phyloP scores from a whole-genome alignment of 352 stramenopile species.

The Pythium utonaiense region DNA sequence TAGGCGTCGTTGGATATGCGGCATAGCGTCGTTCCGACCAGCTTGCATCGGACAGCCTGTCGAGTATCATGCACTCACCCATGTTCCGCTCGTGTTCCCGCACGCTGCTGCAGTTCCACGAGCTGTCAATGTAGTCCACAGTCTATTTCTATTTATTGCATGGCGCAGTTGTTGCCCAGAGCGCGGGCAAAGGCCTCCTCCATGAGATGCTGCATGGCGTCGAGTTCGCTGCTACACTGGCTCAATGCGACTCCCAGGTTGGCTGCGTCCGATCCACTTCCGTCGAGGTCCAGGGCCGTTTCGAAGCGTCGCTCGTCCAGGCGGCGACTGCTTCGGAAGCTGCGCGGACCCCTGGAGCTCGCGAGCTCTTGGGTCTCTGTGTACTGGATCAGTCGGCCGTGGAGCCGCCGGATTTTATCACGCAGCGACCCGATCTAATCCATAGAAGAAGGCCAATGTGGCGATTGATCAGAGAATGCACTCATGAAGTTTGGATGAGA shows the following conservation, averaged over 20 bases:
- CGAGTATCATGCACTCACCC: background rate
- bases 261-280: background rate
- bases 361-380: constrained; percentile 11
- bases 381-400: constrained; percentile 14
- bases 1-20: too few relatives aligned
- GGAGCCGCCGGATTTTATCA: constrained; percentile 13
- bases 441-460: background rate
- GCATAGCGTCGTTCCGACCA: too few relatives aligned
- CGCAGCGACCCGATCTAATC: constrained; percentile 10
- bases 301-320: background rate
- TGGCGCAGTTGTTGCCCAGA: constrained; percentile 26
- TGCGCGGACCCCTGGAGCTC: background rate
- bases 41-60: too few relatives aligned
- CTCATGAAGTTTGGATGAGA: too few relatives aligned
- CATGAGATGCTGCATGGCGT: constrained; percentile 25
- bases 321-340: background rate
- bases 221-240: constrained; percentile 14
- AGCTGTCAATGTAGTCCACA: too few relatives aligned
- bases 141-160: constrained; percentile 18
- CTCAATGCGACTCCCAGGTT: constrained; percentile 7
- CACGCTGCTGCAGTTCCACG: background rate
- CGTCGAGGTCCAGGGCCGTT: background rate
- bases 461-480: background rate
- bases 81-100: background rate
- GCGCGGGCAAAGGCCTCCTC: constrained; percentile 23